Base-by-base conservation (phyloP, 768 basidiomycete species). In the Pulveroboletus ravenelii region DNA sequence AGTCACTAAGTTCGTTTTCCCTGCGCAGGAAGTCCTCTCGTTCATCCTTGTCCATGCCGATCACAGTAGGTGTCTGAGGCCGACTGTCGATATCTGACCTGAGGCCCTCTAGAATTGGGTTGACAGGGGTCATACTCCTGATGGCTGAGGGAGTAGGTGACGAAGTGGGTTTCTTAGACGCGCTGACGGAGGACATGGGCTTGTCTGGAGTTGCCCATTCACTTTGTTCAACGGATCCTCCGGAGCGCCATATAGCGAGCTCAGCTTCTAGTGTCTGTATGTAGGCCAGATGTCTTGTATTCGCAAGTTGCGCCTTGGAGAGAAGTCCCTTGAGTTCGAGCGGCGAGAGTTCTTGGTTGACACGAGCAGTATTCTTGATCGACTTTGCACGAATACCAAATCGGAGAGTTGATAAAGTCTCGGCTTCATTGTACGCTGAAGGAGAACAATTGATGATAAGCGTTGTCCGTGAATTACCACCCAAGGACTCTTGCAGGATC, bases 381-480 rank as follows among this genome's bases (percentile, higher is more conserved):
- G 91, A 90, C 72, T 99, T 99, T n/a, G 96, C 95, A 57, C 96
- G 91, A 67, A 98, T 98, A 76, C 96, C 96, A 68, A 99, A 99
- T 23, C 96, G 87, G n/a, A 99, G 81, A 4, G 96, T 99, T 3
- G 87, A 89, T 31, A 99, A 76, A 0, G 96, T 99, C 70, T 99
- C 96, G 3, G 90, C 76, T 68, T 98, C 96, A 63, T 99, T 99
- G 74, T 93, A 99, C 0, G 90, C 85, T 1, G 93, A 94, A 15
- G 96, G 96, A 15, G 96, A 99, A 65, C 96, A 98, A 71, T 98
- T 99, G 72, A 99, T 99, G 62, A 99, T 94, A n/a, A 98, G 82
- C 0, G 96, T 99, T 32, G 90, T 91, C 31, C 91, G 81, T 15
- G 92, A 93, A 71, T 93, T 93, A 65, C 95, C 95, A 62, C 93